Evolutionary conservation across 371 early-diverging fungal genomes (phyloP).

Genomic region (Mortierella sp.): DNA sequence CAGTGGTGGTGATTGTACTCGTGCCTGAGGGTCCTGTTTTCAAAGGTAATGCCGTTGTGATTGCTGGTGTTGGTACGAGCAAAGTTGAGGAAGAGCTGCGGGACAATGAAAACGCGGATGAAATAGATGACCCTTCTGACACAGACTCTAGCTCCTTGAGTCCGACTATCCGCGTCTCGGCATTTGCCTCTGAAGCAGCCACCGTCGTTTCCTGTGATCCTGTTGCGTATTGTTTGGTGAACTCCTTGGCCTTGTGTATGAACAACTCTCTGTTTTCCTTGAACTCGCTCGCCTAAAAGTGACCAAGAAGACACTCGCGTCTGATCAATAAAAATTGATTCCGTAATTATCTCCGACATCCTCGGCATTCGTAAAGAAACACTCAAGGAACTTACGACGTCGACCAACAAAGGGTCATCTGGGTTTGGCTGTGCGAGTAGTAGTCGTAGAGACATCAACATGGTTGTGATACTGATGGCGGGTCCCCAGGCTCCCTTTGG

Average conservation of each 20-base stretch:
- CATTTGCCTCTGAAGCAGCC: background rate
- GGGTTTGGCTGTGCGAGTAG: slow-evolving; percentile 55
- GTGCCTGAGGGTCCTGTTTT: background rate
- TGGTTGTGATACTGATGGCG: slow-evolving; percentile 37
- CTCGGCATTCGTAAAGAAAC: background rate
- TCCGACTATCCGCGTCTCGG: background rate
- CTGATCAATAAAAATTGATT: background rate
- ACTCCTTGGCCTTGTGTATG: slow-evolving; percentile 34
- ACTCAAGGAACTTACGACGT: slow-evolving; percentile 31
- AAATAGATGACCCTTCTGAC: background rate
- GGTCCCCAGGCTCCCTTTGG: slow-evolving; percentile 54
- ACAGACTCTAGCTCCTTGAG: background rate
- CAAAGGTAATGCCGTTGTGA: background rate
- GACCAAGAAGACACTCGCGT: background rate
- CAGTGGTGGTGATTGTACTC: too few species aligned
- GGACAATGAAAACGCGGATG: background rate
- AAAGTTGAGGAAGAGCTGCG: background rate
- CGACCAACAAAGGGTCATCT: slow-evolving; percentile 52
- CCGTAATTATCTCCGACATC: background rate
- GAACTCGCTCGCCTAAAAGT: slow-evolving; percentile 51
- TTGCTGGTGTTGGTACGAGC: background rate
- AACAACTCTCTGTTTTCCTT: slow-evolving; percentile 42
- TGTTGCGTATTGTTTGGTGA: slow-evolving; percentile 38
- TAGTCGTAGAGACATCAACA: slow-evolving; percentile 37
- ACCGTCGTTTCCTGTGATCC: background rate